These are phyloP conservation scores for Parasitella parasitica DNA, from an alignment of 371 early-diverging fungal genomes.

Conservation along the genomic window DNA sequence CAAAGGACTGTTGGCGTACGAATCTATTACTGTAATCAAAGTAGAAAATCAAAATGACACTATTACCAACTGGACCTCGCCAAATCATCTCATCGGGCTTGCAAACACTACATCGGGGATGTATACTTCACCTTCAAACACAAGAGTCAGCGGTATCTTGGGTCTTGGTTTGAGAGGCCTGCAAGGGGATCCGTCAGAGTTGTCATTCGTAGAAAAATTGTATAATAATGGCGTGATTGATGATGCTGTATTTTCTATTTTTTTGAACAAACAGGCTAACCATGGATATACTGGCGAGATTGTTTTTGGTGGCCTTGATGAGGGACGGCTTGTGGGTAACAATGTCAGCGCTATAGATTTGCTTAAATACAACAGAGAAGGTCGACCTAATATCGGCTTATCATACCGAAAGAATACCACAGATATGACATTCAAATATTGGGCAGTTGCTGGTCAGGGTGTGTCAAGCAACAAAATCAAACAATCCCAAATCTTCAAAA, in stretches of 20 bases:
- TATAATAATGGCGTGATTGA: conserved; percentile 23
- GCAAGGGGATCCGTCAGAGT: conserved; percentile 9
- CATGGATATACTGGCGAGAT: conserved; percentile 42
- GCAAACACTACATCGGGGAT: conserved; percentile 20
- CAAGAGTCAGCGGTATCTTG: conserved; percentile 36
- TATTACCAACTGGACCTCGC: conserved; percentile 19
- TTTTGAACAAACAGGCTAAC: conserved; percentile 21
- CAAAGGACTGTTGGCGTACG: conserved; percentile 35
- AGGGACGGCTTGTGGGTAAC: conserved; percentile 50
- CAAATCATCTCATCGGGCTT: conserved; percentile 32
- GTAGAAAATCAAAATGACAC: too few species aligned
- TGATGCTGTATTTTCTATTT: conserved; percentile 39
- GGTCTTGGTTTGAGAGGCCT: conserved; percentile 37
- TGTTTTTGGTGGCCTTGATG: conserved; percentile 56
- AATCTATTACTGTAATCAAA: conserved; percentile 25
- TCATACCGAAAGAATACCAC: background rate
- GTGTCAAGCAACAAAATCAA: background rate
- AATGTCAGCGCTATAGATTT: conserved; percentile 40
- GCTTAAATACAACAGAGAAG: conserved; percentile 7
- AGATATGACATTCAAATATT: conserved; percentile 23
- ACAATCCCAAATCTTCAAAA: conserved; percentile 2
- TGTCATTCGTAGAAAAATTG: conserved; percentile 29
- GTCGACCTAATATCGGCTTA: background rate
- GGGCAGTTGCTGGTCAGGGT: conserved; percentile 32
- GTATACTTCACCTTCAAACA: background rate